Percentiles rank a stretch among this genome's conserved stretches.
phyloP scores from a whole-genome alignment of 768 basidiomycete species.

The Rhodosporidiobolus odoratus region DNA sequence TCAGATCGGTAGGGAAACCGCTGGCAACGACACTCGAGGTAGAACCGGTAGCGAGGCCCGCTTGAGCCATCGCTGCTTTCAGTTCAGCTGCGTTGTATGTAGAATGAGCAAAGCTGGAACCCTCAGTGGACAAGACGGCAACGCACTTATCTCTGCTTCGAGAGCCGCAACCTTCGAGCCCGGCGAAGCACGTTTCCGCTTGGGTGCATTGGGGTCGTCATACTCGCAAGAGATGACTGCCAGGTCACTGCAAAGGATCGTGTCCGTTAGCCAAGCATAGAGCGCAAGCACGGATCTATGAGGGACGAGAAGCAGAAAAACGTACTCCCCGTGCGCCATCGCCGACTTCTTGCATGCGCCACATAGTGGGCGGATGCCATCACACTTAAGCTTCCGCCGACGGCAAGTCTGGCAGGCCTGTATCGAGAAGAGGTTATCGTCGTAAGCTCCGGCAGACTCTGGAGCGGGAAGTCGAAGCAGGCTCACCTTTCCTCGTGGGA shows the following conservation, averaged over 20 bases:
- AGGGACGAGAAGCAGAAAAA: neutral
- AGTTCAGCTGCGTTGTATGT: neutral
- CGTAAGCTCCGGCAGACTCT: neutral
- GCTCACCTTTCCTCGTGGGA: slow-evolving; percentile 13
- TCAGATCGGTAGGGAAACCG: neutral
- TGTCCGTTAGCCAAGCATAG: too few species aligned
- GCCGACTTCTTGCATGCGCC: neutral
- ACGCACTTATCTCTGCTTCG: slow-evolving; percentile 23
- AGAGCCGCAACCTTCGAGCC: slow-evolving; percentile 16
- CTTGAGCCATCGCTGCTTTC: neutral
- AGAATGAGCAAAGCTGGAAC: too few species aligned
- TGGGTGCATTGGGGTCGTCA: slow-evolving; percentile 9
- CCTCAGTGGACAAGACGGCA: neutral
- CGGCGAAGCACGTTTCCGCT: slow-evolving; percentile 19
- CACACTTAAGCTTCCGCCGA: slow-evolving; percentile 29
- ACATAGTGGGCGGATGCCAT: slow-evolving; percentile 16
- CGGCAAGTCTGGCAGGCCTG: slow-evolving; percentile 18
- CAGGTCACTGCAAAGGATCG: neutral
- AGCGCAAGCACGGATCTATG: neutral
- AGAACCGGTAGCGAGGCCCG: neutral
- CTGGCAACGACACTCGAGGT: neutral
- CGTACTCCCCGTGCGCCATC: slow-evolving; percentile 6
- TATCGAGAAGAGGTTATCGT: neutral
- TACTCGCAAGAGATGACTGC: neutral
- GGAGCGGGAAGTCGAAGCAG: neutral